phyloP scores from a whole-genome alignment of 2,329 filamentous ascomycete genomes.

The Microcyclospora pomicola region DNA sequence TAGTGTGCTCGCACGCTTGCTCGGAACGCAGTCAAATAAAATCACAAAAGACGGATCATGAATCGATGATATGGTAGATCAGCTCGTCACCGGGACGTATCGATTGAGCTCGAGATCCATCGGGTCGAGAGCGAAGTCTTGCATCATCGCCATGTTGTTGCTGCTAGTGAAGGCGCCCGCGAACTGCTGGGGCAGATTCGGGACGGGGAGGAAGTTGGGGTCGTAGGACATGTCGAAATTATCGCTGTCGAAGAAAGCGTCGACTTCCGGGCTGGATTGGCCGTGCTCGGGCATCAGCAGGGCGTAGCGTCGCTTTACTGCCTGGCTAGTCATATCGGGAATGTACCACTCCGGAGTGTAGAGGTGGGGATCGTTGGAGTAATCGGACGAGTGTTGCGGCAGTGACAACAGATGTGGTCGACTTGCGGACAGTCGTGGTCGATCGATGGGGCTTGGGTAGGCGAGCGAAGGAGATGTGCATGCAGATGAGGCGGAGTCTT shows the following conservation, averaged over 20 bases:
- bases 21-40: background rate
- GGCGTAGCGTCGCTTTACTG: background rate
- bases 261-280: background rate
- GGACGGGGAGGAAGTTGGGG: slow-evolving; percentile 2
- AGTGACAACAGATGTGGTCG: slow-evolving; percentile 12
- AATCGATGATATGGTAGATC: background rate
- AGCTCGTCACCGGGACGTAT: slow-evolving; percentile 16
- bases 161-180: slow-evolving; percentile 4
- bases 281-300: too few species aligned
- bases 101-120: slow-evolving; percentile 20
- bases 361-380: slow-evolving; percentile 16
- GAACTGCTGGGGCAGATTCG: slow-evolving; percentile 6
- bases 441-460: slow-evolving; percentile 13
- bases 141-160: background rate
- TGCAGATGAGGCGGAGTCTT: slow-evolving; percentile 8
- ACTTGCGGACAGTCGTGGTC: slow-evolving; percentile 4
- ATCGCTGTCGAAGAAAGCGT: slow-evolving; percentile 2
- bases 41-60: background rate
- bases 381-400: slow-evolving; percentile 11
- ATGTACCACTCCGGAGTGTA: slow-evolving; percentile 19
- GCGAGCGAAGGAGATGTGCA: slow-evolving; percentile 15
- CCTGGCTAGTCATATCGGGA: slow-evolving; percentile 8
- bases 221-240: slow-evolving; percentile 9
- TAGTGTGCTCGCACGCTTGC: background rate
- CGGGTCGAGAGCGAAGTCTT: slow-evolving; percentile 6